A percentile compares a stretch with the other conserved stretches of the same genome.
Evolutionary conservation across 805 yeast genomes (phyloP).

Genomic region (Schizosaccharomyces pombe): DNA sequence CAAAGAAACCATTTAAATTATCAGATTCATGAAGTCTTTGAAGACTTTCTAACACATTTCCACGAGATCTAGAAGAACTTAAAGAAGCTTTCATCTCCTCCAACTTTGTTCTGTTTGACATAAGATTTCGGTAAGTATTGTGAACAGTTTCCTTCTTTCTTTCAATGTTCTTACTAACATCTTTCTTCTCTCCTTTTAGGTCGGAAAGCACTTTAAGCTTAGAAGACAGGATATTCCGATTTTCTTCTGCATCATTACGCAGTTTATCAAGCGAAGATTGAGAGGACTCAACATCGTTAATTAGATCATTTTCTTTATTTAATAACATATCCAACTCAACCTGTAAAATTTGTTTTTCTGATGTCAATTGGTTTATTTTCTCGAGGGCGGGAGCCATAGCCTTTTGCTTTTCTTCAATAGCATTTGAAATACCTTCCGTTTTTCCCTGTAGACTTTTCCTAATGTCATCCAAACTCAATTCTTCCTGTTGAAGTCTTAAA

Average conservation of each 20-base stretch:
- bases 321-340: slow-evolving; percentile 39
- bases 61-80: slow-evolving; percentile 39
- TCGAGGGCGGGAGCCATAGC: slow-evolving; percentile 68
- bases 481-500: slow-evolving; percentile 28
- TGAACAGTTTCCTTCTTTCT: neutral
- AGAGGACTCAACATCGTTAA: slow-evolving; percentile 24
- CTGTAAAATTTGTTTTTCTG: slow-evolving; percentile 38
- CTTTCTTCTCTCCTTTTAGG: no score
- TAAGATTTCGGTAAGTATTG: slow-evolving; percentile 13
- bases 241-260: slow-evolving; percentile 31
- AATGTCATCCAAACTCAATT: slow-evolving; percentile 33
- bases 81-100: slow-evolving; percentile 43
- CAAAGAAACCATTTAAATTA: slow-evolving; percentile 63
- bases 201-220: neutral
- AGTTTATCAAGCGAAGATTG: slow-evolving; percentile 16
- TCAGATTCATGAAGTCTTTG: slow-evolving; percentile 53
- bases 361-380: slow-evolving; percentile 35
- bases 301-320: slow-evolving; percentile 23
- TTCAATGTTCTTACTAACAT: no score
- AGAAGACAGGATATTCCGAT: slow-evolving; percentile 11
- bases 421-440: slow-evolving; percentile 41
- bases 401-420: slow-evolving; percentile 39
- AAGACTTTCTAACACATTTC: slow-evolving; percentile 46
- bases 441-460: slow-evolving; percentile 46
- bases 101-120: slow-evolving; percentile 31